Evolutionary conservation across 1,284 basidiomycete species (phyloP).

Genomic region (Puccinia sorghi): DNA sequence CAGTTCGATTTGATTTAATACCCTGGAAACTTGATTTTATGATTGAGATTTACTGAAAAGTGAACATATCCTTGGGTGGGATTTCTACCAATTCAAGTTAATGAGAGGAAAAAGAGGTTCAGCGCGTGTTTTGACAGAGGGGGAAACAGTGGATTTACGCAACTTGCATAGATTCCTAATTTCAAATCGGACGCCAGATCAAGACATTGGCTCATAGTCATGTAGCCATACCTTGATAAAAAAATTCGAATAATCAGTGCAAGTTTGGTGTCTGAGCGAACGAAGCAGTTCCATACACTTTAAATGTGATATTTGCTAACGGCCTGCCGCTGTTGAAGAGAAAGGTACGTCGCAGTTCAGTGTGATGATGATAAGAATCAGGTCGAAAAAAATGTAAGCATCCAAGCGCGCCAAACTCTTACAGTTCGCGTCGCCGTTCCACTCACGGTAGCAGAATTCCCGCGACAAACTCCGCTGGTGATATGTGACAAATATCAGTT

Average conservation of each 20-base stretch:
- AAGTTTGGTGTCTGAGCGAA: neutral
- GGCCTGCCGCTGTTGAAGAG: constrained; percentile 27
- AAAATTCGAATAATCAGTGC: neutral
- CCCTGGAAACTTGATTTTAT: neutral
- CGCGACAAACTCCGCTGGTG: constrained; percentile 46
- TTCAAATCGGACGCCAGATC: constrained; percentile 49
- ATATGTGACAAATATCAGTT: neutral
- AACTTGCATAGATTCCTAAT: constrained; percentile 50
- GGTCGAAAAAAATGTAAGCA: neutral
- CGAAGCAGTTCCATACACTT: constrained; percentile 36
- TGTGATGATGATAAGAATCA: neutral
- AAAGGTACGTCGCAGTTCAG: neutral
- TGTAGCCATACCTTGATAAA: constrained; percentile 39
- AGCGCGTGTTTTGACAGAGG: neutral
- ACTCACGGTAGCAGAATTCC: constrained; percentile 47
- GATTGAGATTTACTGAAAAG: constrained; percentile 21
- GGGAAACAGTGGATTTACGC: neutral
- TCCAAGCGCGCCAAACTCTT: neutral
- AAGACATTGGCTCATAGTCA: constrained; percentile 50
- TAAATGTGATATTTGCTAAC: constrained; percentile 46
- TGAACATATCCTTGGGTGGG: constrained; percentile 49
- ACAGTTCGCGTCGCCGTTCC: neutral
- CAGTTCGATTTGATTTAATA: neutral
- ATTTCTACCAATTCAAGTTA: constrained; percentile 21
- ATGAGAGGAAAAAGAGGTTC: neutral